These are phyloP conservation scores for Gillenia trifoliata DNA, from an alignment of 306 rosid species.

Conservation along the genomic window DNA sequence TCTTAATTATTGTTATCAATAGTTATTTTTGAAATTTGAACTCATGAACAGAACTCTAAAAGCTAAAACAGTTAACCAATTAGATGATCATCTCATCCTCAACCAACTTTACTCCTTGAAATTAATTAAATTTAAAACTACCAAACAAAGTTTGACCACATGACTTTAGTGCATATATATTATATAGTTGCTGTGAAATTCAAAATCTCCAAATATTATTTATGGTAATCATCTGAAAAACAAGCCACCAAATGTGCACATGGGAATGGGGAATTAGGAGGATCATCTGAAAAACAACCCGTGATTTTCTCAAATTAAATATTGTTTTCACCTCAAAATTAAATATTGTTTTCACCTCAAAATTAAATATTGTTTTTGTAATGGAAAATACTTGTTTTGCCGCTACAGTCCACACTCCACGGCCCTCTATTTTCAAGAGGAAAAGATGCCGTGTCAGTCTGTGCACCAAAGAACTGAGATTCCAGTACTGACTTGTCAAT, in stretches of 20 bases:
- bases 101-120: no score
- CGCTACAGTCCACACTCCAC: background rate
- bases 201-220: background rate
- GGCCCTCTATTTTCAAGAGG: background rate
- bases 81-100: no score
- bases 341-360: background rate
- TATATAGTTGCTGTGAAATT: background rate
- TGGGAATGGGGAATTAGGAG: background rate
- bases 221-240: background rate
- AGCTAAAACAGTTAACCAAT: no score
- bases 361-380: no score
- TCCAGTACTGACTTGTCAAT: background rate
- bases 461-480: background rate
- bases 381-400: background rate
- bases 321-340: background rate
- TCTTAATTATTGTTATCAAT: background rate
- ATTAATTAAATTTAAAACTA: no score
- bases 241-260: background rate
- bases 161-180: no score
- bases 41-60: no score
- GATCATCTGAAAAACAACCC: background rate
- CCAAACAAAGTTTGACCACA: no score
- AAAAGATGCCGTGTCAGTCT: background rate
- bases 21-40: no score
- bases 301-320: background rate